Conservation (phyloP, 2,329 filamentous ascomycete species). For the Escovopsis sp. region DNA sequence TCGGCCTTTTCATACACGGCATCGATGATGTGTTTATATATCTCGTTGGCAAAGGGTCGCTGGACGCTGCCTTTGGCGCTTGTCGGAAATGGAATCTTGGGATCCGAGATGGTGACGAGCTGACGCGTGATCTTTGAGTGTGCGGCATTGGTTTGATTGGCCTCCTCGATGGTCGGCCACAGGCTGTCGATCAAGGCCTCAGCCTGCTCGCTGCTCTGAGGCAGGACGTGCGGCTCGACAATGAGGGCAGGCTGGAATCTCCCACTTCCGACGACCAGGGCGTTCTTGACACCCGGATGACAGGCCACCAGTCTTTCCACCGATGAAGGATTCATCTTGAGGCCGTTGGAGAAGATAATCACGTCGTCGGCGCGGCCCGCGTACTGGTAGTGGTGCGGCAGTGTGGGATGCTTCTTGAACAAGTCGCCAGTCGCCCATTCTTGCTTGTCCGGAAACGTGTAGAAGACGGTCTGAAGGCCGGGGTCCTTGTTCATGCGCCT, state of each 20-base stretch:
- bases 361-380: conserved; percentile 24
- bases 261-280: conserved; percentile 27
- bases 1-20: conserved; percentile 21
- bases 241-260: conserved; percentile 32
- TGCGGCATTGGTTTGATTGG: conserved; percentile 28
- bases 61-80: conserved; percentile 33
- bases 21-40: conserved; percentile 30
- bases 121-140: conserved; percentile 30
- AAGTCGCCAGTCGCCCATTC: conserved; percentile 24
- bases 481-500: conserved; percentile 23
- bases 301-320: conserved; percentile 19
- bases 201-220: conserved; percentile 10
- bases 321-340: conserved; percentile 26
- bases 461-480: conserved; percentile 20
- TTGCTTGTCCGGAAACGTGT: conserved; percentile 19
- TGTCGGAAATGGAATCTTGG: conserved; percentile 27
- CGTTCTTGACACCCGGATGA: conserved; percentile 15
- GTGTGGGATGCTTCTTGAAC: conserved; percentile 19
- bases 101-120: conserved; percentile 23
- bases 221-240: conserved; percentile 25
- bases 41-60: conserved; percentile 21
- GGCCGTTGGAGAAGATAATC: conserved; percentile 26
- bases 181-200: conserved; percentile 24
- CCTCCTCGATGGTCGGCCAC: conserved; percentile 28
- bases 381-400: conserved; percentile 19